Base-by-base conservation (phyloP, 306 rosid species). In the Pterocarpus santalinus region DNA sequence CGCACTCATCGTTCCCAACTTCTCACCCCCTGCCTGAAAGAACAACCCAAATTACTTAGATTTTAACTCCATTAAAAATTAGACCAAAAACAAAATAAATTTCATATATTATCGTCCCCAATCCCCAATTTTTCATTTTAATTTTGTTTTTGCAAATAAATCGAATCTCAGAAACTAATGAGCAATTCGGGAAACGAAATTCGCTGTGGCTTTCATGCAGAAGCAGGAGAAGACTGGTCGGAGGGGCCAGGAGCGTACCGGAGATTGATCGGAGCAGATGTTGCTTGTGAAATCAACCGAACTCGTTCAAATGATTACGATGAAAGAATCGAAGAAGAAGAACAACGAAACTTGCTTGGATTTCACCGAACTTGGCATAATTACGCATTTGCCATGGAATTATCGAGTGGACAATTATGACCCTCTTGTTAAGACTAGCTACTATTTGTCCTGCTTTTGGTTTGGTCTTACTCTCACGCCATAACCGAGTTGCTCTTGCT, bases 1-100 rank as follows among this genome's bases (percentile, higher is more conserved):
- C 66, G 22, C 75, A 76, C 85, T 85, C 87, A 85, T 85, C 5
- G 52, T 80, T 85, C 46, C 79, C 34, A 17, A 80, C 52, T 62
- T 75, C 71, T 69, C 73, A 60, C 38, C 60, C 51, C 41, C 75
- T 39, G 56, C 83, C 76, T 66, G 2, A 53, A 82, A 11, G 3
- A 64, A 56, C 8, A 65, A 78, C n/a, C 32, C 4, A 35, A 71
- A 71, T 39, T 61, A 56, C 65, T 72, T 7, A 13, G 11, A 71
- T 39, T 6, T 77, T 49, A 33, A 63, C 76, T 61, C 68, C 64
- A 81, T 52, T 30, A 2, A 4, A 28, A 2, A 35, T 17, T 1
- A 2, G 30, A 55, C 28, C 61, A 22, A n/a, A 22, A 28, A 1
- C 4, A 3, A 63, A 15, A 13, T 41, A 34, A 16, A 28, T 28